These are phyloP conservation scores for Penicillium sp. DNA, from an alignment of 2,329 filamentous ascomycete species.

Conservation along the genomic window DNA sequence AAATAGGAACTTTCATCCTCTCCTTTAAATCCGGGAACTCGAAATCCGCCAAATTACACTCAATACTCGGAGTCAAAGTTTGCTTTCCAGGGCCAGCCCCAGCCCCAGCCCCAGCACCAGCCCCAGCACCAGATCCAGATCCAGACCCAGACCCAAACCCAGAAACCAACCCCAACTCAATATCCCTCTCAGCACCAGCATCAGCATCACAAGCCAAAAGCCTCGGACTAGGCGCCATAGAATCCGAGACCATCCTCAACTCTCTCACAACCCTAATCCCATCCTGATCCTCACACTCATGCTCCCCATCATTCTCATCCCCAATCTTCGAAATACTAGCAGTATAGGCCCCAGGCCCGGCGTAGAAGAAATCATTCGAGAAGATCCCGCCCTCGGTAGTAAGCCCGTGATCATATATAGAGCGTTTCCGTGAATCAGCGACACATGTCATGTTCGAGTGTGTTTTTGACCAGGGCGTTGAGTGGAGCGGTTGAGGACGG, in stretches of 20 bases:
- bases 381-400: slow-evolving; percentile 11
- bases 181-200: neutral
- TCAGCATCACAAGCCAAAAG: neutral
- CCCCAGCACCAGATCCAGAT: too few relatives aligned
- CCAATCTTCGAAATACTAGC: slow-evolving; percentile 27
- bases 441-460: slow-evolving; percentile 7
- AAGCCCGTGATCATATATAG: slow-evolving; percentile 1
- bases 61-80: slow-evolving; percentile 5
- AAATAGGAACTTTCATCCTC: slow-evolving; percentile 24
- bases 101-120: too few relatives aligned
- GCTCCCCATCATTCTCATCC: slow-evolving; percentile 11
- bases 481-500: slow-evolving; percentile 13
- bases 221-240: neutral
- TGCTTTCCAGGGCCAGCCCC: neutral
- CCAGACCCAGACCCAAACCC: neutral
- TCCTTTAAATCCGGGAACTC: slow-evolving; percentile 27
- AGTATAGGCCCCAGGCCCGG: slow-evolving; percentile 18
- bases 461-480: slow-evolving; percentile 14
- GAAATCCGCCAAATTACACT: slow-evolving; percentile 23
- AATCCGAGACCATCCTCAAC: slow-evolving; percentile 26
- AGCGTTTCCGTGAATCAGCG: slow-evolving; percentile 10
- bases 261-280: slow-evolving; percentile 32
- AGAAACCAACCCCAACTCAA: neutral
- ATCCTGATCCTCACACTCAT: slow-evolving; percentile 5
- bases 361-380: slow-evolving; percentile 20